Percentiles rank a stretch among this genome's conserved stretches.
Evolutionary conservation across 352 stramenopile genomes (phyloP).

Genomic region (Discostella stelligera): DNA sequence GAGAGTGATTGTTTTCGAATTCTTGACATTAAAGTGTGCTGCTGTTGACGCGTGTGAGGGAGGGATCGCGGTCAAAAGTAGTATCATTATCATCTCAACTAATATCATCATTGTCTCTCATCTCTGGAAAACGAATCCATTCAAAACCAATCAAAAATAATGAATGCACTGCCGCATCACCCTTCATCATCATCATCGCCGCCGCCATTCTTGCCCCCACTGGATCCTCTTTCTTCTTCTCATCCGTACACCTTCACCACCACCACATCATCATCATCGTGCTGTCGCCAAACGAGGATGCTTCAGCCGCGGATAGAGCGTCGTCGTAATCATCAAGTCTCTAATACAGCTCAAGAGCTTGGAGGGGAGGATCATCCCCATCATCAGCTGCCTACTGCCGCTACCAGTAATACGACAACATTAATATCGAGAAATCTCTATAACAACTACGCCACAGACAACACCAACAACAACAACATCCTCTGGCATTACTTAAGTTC

Average conservation of each 20-base stretch:
- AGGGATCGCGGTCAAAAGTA: too few relatives aligned
- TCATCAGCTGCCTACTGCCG: too few relatives aligned
- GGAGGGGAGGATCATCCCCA: too few relatives aligned
- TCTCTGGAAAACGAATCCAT: background rate
- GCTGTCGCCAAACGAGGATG: background rate
- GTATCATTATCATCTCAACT: background rate
- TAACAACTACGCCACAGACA: too few relatives aligned
- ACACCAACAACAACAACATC: background rate
- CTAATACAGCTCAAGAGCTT: background rate
- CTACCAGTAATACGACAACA: too few relatives aligned
- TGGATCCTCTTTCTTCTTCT: background rate
- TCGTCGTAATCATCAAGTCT: background rate
- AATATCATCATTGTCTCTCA: too few relatives aligned
- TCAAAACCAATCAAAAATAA: background rate
- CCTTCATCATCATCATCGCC: background rate
- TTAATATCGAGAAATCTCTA: background rate
- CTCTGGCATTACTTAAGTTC: background rate
- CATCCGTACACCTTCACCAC: too few relatives aligned
- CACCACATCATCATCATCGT: background rate
- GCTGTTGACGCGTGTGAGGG: too few relatives aligned
- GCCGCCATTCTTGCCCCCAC: background rate
- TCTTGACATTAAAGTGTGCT: too few relatives aligned
- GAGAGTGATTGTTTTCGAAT: too few relatives aligned
- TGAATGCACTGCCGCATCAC: background rate
- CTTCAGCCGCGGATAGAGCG: background rate